Conservation (phyloP, 2,329 filamentous ascomycete species). For the Metarhizium robertsii region DNA sequence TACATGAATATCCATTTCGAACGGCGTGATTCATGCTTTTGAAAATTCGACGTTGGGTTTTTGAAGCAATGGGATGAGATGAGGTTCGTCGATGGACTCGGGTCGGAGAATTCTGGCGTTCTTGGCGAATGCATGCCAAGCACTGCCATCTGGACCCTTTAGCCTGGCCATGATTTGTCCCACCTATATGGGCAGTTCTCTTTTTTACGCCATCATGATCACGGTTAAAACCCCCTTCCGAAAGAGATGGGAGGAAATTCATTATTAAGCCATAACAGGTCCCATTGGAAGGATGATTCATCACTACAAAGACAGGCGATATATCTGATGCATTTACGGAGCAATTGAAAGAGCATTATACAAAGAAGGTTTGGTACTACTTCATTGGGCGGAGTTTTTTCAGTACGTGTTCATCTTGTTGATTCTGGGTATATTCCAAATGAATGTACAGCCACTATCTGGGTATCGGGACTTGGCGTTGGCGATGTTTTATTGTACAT, state of each 20-base stretch:
- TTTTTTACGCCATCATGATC: neutral
- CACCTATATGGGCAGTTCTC: neutral
- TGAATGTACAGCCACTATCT: neutral
- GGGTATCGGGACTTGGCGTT: neutral
- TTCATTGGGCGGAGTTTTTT: slow-evolving; percentile 8
- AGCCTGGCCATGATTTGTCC: neutral
- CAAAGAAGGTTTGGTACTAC: neutral
- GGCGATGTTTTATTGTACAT: neutral
- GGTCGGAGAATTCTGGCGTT: neutral
- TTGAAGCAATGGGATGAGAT: neutral
- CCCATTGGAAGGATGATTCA: neutral
- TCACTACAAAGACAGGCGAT: neutral
- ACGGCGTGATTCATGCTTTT: neutral
- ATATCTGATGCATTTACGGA: slow-evolving; percentile 1
- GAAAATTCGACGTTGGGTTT: neutral
- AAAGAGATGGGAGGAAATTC: neutral
- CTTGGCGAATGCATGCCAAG: neutral
- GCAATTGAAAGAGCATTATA: neutral
- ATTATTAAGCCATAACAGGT: neutral
- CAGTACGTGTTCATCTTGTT: neutral
- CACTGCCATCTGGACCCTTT: neutral
- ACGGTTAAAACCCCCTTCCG: neutral
- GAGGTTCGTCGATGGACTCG: neutral
- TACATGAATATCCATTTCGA: neutral
- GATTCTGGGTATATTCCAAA: neutral